Conservation (phyloP, 257 asterid genomes). For the Sherardia arvensis region DNA sequence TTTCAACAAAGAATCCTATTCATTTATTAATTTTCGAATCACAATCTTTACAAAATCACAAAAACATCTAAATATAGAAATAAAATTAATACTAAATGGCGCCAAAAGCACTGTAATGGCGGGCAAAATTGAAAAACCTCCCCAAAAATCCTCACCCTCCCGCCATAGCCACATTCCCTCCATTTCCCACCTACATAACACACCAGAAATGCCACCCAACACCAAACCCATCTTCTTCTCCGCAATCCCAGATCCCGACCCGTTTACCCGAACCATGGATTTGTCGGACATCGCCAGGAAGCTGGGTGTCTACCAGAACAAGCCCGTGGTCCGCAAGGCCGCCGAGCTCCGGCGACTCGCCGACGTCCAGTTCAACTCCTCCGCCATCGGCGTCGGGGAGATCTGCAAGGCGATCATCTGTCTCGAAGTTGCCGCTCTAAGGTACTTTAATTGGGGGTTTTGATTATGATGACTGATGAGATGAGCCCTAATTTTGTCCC, state of each 20-base stretch:
- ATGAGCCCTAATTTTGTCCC: background rate
- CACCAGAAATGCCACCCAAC: constrained; percentile 3
- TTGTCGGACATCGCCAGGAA: constrained; percentile 55
- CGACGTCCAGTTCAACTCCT: constrained; percentile 80
- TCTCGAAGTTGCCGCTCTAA: constrained; percentile 73
- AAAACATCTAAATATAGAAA: too few relatives aligned
- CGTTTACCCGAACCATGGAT: constrained; percentile 35
- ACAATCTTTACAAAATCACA: too few relatives aligned
- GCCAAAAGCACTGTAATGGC: constrained; percentile 14
- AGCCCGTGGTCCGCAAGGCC: constrained; percentile 57
- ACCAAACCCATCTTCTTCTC: background rate
- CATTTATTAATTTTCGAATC: too few relatives aligned
- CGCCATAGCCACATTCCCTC: constrained; percentile 40
- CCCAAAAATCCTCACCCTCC: constrained; percentile 23
- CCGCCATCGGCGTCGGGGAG: constrained; percentile 88
- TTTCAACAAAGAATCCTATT: too few relatives aligned
- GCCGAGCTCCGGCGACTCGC: constrained; percentile 96
- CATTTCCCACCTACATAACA: constrained; percentile 6
- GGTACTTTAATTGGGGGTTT: constrained; percentile 25
- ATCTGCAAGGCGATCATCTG: constrained; percentile 91
- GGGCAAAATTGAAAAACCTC: constrained; percentile 31
- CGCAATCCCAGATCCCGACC: background rate
- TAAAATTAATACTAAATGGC: constrained; percentile 9
- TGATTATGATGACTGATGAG: too few relatives aligned
- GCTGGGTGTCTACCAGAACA: constrained; percentile 55